Conservation (phyloP, 2,329 filamentous ascomycete species). For the Periconia sp. region DNA sequence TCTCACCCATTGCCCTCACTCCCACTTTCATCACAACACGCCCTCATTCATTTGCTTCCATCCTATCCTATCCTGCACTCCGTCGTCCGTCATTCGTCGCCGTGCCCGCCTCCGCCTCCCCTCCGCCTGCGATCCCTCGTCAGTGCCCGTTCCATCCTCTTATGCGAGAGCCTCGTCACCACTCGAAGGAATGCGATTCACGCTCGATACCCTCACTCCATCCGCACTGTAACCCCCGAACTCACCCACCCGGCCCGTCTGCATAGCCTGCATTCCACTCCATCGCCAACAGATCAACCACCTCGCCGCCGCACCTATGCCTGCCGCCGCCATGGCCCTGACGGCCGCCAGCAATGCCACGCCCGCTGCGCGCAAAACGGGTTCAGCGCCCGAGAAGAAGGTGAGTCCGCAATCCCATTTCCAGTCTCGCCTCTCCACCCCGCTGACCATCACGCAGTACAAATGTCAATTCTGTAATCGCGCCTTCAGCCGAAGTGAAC, state of each 20-base stretch:
- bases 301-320: slow-evolving; percentile 52
- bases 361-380: slow-evolving; percentile 72
- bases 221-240: slow-evolving; percentile 35
- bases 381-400: slow-evolving; percentile 83
- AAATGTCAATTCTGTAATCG: slow-evolving; percentile 99
- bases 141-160: slow-evolving; percentile 18
- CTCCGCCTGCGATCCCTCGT: neutral
- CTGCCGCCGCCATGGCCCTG: slow-evolving; percentile 67
- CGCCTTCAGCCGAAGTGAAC: slow-evolving; percentile 96
- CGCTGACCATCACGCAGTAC: slow-evolving; percentile 55
- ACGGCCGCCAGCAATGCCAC: slow-evolving; percentile 65
- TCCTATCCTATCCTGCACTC: neutral
- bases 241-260: slow-evolving; percentile 28
- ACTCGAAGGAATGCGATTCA: slow-evolving; percentile 28
- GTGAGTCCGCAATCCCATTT: neutral
- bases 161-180: slow-evolving; percentile 23
- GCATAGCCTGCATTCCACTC: slow-evolving; percentile 26
- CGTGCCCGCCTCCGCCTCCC: neutral
- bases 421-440: neutral
- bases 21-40: neutral
- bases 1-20: neutral
- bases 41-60: neutral
- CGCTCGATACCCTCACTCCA: slow-evolving; percentile 21
- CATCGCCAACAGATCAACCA: slow-evolving; percentile 16
- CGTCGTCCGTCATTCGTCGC: neutral